Evolutionary conservation across 73 alveolate species (phyloP).

Genomic region (Paramecium biaurelia): DNA sequence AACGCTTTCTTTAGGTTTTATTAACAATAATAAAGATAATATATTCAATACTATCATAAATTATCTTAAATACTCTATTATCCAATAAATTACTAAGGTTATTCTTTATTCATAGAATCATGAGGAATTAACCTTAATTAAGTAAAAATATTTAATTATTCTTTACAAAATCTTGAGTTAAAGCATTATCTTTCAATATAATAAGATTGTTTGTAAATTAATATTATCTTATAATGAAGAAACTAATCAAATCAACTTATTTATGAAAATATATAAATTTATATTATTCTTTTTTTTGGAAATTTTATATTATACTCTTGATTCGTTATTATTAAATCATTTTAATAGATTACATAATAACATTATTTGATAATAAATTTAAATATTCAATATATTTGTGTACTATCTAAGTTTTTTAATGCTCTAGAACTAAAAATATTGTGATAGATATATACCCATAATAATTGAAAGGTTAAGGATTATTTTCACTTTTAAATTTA

Average conservation of each 20-base stretch:
- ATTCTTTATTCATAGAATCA: neutral
- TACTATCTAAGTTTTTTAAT: neutral
- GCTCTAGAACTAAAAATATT: neutral
- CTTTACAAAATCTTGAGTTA: neutral
- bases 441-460: neutral
- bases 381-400: neutral
- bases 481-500: neutral
- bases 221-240: neutral
- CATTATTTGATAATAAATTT: neutral
- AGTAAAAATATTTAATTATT: too few relatives aligned
- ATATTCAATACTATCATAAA: neutral
- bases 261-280: too few relatives aligned
- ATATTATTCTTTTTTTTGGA: too few relatives aligned
- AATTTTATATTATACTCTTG: too few relatives aligned
- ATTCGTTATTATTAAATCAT: too few relatives aligned
- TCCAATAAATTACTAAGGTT: neutral
- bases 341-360: neutral
- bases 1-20: neutral
- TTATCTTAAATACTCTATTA: neutral
- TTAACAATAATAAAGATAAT: neutral
- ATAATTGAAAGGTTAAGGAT: neutral
- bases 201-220: too few relatives aligned
- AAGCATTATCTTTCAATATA: neutral
- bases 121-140: too few relatives aligned
- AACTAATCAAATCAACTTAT: neutral